These are phyloP conservation scores for Camellia oleifera DNA, from an alignment of 179 eudicot species.

Conservation along the genomic window DNA sequence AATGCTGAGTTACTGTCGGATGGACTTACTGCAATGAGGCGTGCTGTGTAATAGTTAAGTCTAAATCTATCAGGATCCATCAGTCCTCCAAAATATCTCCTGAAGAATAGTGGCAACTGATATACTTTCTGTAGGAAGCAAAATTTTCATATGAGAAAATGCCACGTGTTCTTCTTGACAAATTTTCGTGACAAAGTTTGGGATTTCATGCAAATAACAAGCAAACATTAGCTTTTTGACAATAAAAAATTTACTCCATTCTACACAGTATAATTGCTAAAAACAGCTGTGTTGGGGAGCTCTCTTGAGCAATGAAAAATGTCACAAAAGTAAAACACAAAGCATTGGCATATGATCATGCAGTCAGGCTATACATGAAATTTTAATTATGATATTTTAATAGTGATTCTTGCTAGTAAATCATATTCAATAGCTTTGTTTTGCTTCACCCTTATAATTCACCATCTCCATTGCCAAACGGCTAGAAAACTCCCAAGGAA, in stretches of 20 bases:
- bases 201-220: background rate
- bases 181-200: background rate
- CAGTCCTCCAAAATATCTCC: conserved; percentile 39
- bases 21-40: conserved; percentile 11
- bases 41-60: background rate
- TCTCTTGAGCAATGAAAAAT: background rate
- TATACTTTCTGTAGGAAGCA: background rate
- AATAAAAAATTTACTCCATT: background rate
- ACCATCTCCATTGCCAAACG: background rate
- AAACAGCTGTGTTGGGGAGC: background rate
- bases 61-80: conserved; percentile 41
- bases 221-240: background rate
- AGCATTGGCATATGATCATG: background rate
- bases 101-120: conserved; percentile 35
- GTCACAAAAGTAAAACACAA: background rate
- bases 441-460: background rate
- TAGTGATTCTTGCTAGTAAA: background rate
- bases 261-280: background rate
- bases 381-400: background rate
- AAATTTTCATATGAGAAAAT: conserved; percentile 5
- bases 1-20: background rate
- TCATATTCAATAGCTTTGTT: background rate
- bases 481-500: background rate
- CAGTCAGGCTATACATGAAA: background rate
- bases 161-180: background rate